A percentile compares a stretch with the other conserved stretches of the same genome.
Conservation (phyloP, 768 basidiomycete genomes). For the Lentinus brumalis region DNA sequence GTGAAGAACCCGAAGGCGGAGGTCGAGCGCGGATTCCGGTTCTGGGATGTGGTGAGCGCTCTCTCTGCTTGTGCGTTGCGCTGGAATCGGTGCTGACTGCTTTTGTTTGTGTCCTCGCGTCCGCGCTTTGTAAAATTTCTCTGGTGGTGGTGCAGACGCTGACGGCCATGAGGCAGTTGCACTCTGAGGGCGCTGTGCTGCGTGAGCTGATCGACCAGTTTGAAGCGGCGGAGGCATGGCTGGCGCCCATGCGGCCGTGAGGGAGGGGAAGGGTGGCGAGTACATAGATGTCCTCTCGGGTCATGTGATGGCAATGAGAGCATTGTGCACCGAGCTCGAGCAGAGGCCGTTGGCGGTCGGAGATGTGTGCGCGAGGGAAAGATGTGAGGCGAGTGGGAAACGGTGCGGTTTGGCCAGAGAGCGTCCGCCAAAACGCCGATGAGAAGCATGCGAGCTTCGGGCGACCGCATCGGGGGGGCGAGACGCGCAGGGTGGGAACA, state of each 20-base stretch:
- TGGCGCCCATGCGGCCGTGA: slow-evolving; percentile 89
- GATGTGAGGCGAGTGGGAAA: slow-evolving; percentile 3
- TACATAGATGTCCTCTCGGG: background rate
- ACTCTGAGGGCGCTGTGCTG: slow-evolving; percentile 77
- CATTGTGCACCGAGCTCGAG: background rate
- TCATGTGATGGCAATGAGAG: background rate
- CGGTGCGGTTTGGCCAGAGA: background rate
- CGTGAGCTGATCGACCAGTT: slow-evolving; percentile 93
- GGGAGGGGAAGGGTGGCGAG: slow-evolving; percentile 3
- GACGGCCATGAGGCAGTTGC: slow-evolving; percentile 87
- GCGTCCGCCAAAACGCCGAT: slow-evolving; percentile 21
- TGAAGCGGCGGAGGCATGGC: slow-evolving; percentile 93
- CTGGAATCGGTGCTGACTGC: background rate
- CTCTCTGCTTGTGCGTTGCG: background rate
- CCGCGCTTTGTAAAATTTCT: background rate
- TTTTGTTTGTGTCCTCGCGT: background rate
- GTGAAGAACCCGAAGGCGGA: slow-evolving; percentile 86
- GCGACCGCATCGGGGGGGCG: slow-evolving; percentile 3
- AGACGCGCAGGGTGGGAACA: slow-evolving; percentile 9
- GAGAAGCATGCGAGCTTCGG: slow-evolving; percentile 19
- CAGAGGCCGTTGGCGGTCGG: slow-evolving; percentile 7
- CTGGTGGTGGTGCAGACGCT: slow-evolving; percentile 57
- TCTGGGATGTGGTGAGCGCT: slow-evolving; percentile 93
- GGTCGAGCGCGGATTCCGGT: slow-evolving; percentile 95
- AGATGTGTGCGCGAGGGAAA: slow-evolving; percentile 8